These are phyloP conservation scores for Alternaria burnsii DNA, from an alignment of 2,329 filamentous ascomycete species.

Conservation along the genomic window DNA sequence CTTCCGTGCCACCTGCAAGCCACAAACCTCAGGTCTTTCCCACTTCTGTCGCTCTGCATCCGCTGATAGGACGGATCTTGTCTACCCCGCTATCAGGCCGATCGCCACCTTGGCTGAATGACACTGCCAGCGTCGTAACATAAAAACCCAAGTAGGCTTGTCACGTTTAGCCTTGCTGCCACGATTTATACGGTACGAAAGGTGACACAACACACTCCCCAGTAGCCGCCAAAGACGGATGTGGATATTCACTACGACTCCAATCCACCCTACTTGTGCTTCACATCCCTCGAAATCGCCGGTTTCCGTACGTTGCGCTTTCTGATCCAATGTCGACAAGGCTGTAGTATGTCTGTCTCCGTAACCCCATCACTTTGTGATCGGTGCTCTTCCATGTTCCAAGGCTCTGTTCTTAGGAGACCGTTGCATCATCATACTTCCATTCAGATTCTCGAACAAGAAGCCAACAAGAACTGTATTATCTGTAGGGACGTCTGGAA, in stretches of 20 bases:
- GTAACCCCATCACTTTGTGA: background rate
- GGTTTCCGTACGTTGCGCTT: accelerated
- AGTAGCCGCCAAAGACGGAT: too few species aligned
- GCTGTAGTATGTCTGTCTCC: background rate
- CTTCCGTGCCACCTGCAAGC: background rate
- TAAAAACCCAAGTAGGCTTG: too few species aligned
- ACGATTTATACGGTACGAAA: too few species aligned
- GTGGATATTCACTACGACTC: accelerated
- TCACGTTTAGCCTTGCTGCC: too few species aligned
- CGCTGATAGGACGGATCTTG: background rate
- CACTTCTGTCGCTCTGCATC: background rate
- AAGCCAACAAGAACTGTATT: background rate
- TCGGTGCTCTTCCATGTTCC: background rate
- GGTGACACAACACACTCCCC: too few species aligned
- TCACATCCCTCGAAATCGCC: background rate
- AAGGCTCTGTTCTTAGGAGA: background rate
- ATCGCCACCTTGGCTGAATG: too few species aligned
- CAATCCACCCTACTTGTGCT: background rate
- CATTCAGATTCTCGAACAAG: background rate
- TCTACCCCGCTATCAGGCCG: background rate
- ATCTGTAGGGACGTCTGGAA: background rate
- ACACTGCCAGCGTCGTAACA: too few species aligned
- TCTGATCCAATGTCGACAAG: background rate
- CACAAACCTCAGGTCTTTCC: background rate
- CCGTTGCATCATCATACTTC: background rate